Evolutionary conservation across 495 filamentous ascomycete genomes (phyloP).

Genomic region (Neurospora tetrasperma): DNA sequence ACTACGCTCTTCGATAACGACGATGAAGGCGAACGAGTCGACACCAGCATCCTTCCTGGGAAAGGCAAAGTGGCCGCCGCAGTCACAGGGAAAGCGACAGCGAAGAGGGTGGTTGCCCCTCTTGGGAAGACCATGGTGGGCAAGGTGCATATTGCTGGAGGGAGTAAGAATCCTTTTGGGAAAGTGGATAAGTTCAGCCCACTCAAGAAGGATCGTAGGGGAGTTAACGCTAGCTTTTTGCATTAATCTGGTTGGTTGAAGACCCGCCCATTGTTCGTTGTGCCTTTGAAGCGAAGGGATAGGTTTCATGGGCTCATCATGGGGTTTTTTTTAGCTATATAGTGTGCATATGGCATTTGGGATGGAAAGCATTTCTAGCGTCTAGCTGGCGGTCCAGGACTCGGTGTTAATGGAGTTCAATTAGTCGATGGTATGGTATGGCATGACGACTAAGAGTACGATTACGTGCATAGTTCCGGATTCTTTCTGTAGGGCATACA

Average conservation of each 20-base stretch:
- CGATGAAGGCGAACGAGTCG: slow-evolving; percentile 42
- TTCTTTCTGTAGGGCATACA: neutral
- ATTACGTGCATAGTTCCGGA: neutral
- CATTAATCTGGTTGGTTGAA: slow-evolving; percentile 17
- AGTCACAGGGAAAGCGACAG: neutral
- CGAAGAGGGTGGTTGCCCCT: slow-evolving; percentile 22
- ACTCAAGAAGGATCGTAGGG: slow-evolving; percentile 66
- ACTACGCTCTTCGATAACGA: slow-evolving; percentile 61
- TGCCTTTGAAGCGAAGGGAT: neutral
- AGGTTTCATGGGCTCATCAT: neutral
- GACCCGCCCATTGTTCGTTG: neutral
- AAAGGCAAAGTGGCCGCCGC: neutral
- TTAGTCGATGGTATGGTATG: neutral
- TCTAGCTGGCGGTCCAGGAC: neutral
- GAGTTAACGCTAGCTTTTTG: slow-evolving; percentile 43
- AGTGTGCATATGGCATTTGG: slow-evolving; percentile 1
- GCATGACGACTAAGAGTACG: neutral
- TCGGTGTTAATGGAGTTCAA: neutral
- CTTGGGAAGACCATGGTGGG: slow-evolving; percentile 12
- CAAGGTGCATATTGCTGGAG: slow-evolving; percentile 13
- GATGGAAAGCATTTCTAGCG: slow-evolving; percentile 1
- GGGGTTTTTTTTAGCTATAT: neutral
- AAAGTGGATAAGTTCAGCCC: slow-evolving; percentile 56
- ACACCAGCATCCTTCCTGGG: slow-evolving; percentile 26
- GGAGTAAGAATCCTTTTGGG: slow-evolving; percentile 28